Percentiles rank a stretch among this genome's conserved stretches.
Conservation (phyloP, 495 filamentous ascomycete species). For the Cercophora samala region DNA sequence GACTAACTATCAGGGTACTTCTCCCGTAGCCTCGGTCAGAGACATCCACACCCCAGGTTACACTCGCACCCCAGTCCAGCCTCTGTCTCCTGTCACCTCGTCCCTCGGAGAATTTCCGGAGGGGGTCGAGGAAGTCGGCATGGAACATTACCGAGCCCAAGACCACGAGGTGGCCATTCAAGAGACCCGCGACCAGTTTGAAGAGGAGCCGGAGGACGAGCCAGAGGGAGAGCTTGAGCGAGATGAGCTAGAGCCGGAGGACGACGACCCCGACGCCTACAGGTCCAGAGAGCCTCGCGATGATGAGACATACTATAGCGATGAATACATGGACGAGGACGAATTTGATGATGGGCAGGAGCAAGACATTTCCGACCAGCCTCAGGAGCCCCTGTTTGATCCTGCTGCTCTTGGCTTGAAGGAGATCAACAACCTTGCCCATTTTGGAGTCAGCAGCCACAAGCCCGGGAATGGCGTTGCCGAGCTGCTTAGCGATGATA, state of each 20-base stretch:
- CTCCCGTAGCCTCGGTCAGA: slow-evolving; percentile 13
- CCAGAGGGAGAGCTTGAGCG: neutral
- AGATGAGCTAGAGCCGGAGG: neutral
- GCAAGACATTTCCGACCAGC: slow-evolving; percentile 29
- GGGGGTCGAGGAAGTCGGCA: slow-evolving; percentile 2
- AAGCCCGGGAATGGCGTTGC: slow-evolving; percentile 89
- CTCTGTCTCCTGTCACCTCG: neutral
- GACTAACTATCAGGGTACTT: slow-evolving; percentile 21
- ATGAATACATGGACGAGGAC: slow-evolving; percentile 28
- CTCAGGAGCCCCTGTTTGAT: slow-evolving; percentile 37
- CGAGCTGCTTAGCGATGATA: slow-evolving; percentile 76
- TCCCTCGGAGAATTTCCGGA: neutral
- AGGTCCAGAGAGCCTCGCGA: neutral
- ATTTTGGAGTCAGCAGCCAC: slow-evolving; percentile 84
- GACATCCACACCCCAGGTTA: neutral
- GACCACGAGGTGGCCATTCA: neutral
- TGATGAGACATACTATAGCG: neutral
- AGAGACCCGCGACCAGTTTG: slow-evolving; percentile 7
- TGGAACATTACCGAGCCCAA: slow-evolving; percentile 22
- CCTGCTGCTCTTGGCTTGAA: slow-evolving; percentile 58
- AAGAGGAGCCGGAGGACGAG: slow-evolving; percentile 8
- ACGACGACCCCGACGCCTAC: neutral
- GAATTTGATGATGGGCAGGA: slow-evolving; percentile 20
- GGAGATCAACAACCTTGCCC: slow-evolving; percentile 91
- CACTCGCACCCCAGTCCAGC: neutral